phyloP scores from a whole-genome alignment of 192 early-diverging fungal species.

The Coemansia sp. region DNA sequence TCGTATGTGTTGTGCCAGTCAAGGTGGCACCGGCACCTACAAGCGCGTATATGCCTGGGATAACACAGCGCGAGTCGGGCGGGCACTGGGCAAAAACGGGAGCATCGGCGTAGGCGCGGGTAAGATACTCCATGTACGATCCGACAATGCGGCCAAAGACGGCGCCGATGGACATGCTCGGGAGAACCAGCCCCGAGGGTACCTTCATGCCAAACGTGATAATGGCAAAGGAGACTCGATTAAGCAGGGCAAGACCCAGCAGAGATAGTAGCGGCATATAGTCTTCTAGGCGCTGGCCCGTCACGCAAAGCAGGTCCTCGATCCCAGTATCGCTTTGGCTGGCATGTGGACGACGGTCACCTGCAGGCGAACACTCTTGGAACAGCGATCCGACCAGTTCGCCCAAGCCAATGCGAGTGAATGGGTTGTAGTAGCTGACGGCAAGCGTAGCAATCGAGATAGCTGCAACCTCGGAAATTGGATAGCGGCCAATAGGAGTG shows the following conservation, averaged over 20 bases:
- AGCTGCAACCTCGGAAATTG: conserved; percentile 72
- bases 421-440: conserved; percentile 78
- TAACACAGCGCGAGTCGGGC: conserved; percentile 59
- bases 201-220: conserved; percentile 60
- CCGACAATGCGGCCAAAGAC: conserved; percentile 53
- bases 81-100: conserved; percentile 56
- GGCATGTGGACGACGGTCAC: conserved; percentile 9
- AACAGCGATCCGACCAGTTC: conserved; percentile 89
- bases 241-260: conserved; percentile 51
- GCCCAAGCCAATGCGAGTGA: conserved; percentile 82
- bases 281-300: conserved; percentile 42
- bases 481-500: conserved; percentile 68
- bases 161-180: conserved; percentile 61
- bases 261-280: conserved; percentile 49
- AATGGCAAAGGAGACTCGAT: conserved; percentile 53
- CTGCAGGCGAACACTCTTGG: conserved; percentile 72
- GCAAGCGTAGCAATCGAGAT: conserved; percentile 73
- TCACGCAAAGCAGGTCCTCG: conserved; percentile 68
- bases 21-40: conserved; percentile 61
- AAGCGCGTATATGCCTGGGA: conserved; percentile 71
- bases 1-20: conserved; percentile 64
- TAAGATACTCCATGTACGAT: conserved; percentile 53
- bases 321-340: conserved; percentile 50
- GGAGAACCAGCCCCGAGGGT: conserved; percentile 59
- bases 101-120: conserved; percentile 30